phyloP scores from a whole-genome alignment of 2,329 filamentous ascomycete genomes.

The Penicillium sp. region DNA sequence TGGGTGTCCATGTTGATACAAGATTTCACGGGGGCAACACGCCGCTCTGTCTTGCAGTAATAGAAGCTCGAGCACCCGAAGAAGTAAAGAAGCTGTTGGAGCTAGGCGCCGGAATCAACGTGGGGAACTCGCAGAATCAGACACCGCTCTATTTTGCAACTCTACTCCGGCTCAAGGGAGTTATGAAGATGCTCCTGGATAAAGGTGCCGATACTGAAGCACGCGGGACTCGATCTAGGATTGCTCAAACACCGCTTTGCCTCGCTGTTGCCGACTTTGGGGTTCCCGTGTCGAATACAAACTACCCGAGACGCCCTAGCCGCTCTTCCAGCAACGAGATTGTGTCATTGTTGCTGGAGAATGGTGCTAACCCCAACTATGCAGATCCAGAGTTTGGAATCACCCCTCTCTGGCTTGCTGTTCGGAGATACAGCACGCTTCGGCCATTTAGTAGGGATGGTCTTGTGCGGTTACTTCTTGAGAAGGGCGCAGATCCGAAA shows the following conservation, averaged over 20 bases:
- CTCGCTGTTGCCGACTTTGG: not conserved
- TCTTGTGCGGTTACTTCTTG: not conserved
- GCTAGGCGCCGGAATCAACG: not conserved
- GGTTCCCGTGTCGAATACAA: not conserved
- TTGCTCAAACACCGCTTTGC: not conserved
- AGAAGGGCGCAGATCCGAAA: not conserved
- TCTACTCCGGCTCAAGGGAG: not conserved
- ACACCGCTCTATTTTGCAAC: constrained; percentile 1
- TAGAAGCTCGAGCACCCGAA: not conserved
- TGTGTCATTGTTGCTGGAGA: not conserved
- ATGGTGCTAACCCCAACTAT: not conserved
- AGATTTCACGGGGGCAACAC: not conserved
- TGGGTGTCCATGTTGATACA: not conserved
- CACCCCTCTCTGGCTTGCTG: constrained; percentile 2
- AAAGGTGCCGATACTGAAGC: not conserved
- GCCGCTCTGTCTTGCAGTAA: not conserved
- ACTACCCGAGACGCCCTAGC: not conserved
- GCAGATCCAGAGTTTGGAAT: not conserved
- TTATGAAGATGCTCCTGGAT: not conserved
- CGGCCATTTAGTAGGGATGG: not conserved
- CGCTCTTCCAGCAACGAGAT: not conserved
- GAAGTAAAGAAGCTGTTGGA: not conserved
- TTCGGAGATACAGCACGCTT: not conserved
- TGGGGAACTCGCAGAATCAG: not conserved
- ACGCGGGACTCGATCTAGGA: not conserved